Evolutionary conservation across 306 rosid species (phyloP), one percentile per base, ranked within the genome.

Genomic region (Lupinus albus): DNA sequence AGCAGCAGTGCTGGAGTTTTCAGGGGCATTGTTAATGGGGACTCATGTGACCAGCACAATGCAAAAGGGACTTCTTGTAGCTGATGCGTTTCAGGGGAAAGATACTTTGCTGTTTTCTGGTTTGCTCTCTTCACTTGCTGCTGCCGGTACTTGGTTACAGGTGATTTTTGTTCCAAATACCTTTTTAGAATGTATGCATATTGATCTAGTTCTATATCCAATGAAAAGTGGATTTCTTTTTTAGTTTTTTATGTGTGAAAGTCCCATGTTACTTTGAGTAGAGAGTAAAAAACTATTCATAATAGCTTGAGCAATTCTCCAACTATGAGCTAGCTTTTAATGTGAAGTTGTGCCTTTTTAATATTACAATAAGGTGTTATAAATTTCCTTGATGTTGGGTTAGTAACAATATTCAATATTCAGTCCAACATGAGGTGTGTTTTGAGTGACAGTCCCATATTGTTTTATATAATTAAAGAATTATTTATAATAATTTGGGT

Each of bases 121-220:
- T 2, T 71, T 94, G 87, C 87, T 94, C 9, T 84, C 96, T 61
- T 94, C 99, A 33, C 92, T 94, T 56, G 99, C 96, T 68, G 96
- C 97, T n/a, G 99, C 99, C 62, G 99, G 99, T 54, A 80, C 99
- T 74, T 94, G 99, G 99, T 80, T 94, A 45, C 99, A 94, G 95
- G 99, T 93, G 4, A 6, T 28, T 48, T 11, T 15, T 6, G 48
- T 39, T 10, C 12, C 45, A 9, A 39, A 39, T 9, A 10, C 45
- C 45, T 39, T 39, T 57, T 49, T 2, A 30, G 45, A 4, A 9
- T 39, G 12, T 9, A 9, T 39, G 0, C 2, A 2, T 5, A 21
- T 53, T 53, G 33, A 21, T 11, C 38, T 53, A 53, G 14, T 53
- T n/a, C 15, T 53, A 3, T 21, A 21, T 53, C 15, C 60, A 54